These are phyloP conservation scores for Trichosporon sp. DNA, from an alignment of 1,284 basidiomycete species.

Conservation along the genomic window DNA sequence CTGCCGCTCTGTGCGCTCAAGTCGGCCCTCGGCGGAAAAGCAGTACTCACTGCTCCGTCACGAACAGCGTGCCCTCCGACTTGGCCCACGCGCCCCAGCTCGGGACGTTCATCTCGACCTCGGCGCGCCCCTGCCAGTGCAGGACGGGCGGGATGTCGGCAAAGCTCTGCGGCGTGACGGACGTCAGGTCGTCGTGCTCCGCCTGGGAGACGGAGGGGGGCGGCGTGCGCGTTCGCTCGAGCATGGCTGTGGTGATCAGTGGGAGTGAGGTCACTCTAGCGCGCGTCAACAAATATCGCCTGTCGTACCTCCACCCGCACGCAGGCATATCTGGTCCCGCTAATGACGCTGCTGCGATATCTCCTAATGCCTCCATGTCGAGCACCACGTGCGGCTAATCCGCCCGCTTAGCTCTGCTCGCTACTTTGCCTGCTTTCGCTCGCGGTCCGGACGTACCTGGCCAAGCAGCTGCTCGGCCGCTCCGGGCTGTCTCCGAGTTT, in stretches of 20 bases:
- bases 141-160: constrained; percentile 73
- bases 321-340: not conserved
- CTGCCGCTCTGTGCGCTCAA: too few species aligned
- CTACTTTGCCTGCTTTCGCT: not conserved
- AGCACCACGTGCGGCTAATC: too few species aligned
- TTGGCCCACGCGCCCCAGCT: constrained; percentile 54
- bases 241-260: not conserved
- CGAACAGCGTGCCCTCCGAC: constrained; percentile 55
- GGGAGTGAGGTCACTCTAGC: not conserved
- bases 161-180: constrained; percentile 75
- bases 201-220: not conserved
- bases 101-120: constrained; percentile 62
- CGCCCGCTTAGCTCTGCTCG: not conserved
- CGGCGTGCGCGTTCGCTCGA: not conserved
- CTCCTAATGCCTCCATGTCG: not conserved
- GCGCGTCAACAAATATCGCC: not conserved
- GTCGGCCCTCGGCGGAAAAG: too few species aligned
- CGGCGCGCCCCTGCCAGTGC: constrained; percentile 66
- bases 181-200: constrained; percentile 62
- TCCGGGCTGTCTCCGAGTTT: not conserved
- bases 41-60: constrained; percentile 76
- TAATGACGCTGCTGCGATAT: not conserved
- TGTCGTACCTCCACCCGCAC: not conserved
- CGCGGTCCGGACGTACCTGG: not conserved
- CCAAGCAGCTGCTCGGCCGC: too few species aligned